Base-by-base conservation (phyloP, 2,329 filamentous ascomycete genomes). In the Aspergillus udagawae region DNA sequence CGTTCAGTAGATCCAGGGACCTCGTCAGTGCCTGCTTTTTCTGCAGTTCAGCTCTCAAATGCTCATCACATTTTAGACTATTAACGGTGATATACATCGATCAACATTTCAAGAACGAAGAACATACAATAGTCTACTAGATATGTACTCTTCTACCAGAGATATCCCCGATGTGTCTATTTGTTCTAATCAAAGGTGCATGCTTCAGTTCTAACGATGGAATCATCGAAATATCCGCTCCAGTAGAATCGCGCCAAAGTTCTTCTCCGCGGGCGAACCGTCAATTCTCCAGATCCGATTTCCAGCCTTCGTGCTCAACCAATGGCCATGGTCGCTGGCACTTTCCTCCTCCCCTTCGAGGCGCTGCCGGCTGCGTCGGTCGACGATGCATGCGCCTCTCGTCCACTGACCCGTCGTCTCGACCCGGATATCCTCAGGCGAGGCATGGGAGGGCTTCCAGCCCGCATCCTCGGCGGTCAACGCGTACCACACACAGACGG, bases 341-440 rank as follows among this genome's bases (percentile, higher is more conserved):
- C 86, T 82, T 63, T 83, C 82, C 48, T 80, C 77, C 23, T 82
- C 80, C 69, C 63, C 77, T 68, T 60, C 79, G 71, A 66, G 73
- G 58, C 67, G 75, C 54, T 72, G 76, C 59, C 71, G 76, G 47
- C 74, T 76, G 57, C 94, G 83, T 38, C 86, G 82, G 78, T 99
- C 94, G 44, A 92, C 80, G 32, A 97, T 82, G 69, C 92, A 92
- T 87, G 94, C 92, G 1, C 94, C 93, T 56, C 91, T 82, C 49
- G 92, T 96, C 94, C 94, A 99, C 78, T 97, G 94, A 1, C 93
- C 94, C 2, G 84, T 79, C 0, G 92, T 95, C 77, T 99, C 94
- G 44, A 99, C 80, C 21, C 94, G 83, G 55, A 99, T 88, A 71
- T 99, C 94, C 73, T 96, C 89, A 0, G 80, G 85, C 56, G 72